A percentile compares a stretch with the other conserved stretches of the same genome.
Conservation (phyloP, 2,329 filamentous ascomycete species). For the Emmonsia crescens region DNA sequence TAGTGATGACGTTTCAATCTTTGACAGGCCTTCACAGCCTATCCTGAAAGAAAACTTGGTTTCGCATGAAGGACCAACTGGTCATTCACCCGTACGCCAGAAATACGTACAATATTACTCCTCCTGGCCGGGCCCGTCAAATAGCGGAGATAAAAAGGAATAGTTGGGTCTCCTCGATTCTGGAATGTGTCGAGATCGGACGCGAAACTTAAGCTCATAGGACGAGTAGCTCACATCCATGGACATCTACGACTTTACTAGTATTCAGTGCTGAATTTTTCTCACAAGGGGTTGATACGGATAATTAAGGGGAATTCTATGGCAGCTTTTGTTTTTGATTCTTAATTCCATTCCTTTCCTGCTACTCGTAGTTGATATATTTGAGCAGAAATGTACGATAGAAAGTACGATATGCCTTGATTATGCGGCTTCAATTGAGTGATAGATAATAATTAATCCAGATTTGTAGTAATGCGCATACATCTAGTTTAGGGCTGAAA, state of each 20-base stretch:
- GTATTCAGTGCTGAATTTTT: not conserved
- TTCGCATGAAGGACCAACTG: not conserved
- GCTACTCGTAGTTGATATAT: too few relatives aligned
- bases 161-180: not conserved
- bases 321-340: not conserved
- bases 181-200: not conserved
- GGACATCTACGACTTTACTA: not conserved
- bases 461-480: too few relatives aligned
- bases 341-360: too few relatives aligned
- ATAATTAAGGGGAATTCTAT: too few relatives aligned
- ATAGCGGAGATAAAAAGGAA: not conserved
- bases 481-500: too few relatives aligned
- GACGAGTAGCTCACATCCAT: not conserved
- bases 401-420: too few relatives aligned
- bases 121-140: not conserved
- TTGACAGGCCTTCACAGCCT: not conserved
- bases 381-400: too few relatives aligned
- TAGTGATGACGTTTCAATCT: not conserved
- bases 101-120: slow-evolving; percentile 2
- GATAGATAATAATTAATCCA: too few relatives aligned
- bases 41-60: not conserved
- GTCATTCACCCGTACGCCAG: not conserved
- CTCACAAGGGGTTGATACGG: not conserved
- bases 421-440: too few relatives aligned
- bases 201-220: not conserved